Conservation (phyloP, 2,329 filamentous ascomycete species). For the Cercospora sp. region DNA sequence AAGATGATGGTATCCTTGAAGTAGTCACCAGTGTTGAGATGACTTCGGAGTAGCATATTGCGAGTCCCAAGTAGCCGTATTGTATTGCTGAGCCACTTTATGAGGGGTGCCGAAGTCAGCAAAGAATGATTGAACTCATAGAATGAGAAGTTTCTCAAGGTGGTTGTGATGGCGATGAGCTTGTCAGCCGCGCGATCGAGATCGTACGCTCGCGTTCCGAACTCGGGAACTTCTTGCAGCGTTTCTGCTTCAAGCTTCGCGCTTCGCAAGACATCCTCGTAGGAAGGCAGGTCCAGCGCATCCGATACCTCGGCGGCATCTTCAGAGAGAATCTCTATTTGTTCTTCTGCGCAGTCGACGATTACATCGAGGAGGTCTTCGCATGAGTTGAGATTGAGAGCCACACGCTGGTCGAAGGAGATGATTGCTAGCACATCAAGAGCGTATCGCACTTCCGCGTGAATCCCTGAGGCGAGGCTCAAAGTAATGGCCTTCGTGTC, state of each 20-base stretch:
- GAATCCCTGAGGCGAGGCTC: conserved; percentile 85
- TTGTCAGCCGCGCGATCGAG: conserved; percentile 84
- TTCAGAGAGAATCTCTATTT: conserved; percentile 80
- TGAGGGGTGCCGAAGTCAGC: conserved; percentile 72
- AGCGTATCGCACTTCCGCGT: conserved; percentile 84
- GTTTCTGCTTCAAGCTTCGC: conserved; percentile 71
- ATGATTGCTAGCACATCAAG: conserved; percentile 78
- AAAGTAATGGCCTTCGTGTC: conserved; percentile 88
- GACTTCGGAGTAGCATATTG: conserved; percentile 77
- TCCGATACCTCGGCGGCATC: conserved; percentile 84
- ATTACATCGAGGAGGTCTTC: conserved; percentile 87
- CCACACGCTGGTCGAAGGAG: conserved; percentile 63
- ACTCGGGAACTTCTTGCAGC: conserved; percentile 69
- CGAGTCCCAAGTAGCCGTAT: conserved; percentile 87
- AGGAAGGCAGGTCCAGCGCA: conserved; percentile 76
- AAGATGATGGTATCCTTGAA: conserved; percentile 94
- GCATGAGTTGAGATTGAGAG: conserved; percentile 70
- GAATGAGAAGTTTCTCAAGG: conserved; percentile 90
- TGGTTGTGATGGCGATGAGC: conserved; percentile 86
- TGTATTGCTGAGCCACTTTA: conserved; percentile 79
- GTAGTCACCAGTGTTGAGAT: conserved; percentile 86
- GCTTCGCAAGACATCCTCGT: conserved; percentile 83
- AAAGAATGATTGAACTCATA: conserved; percentile 71
- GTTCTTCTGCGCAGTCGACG: conserved; percentile 86
- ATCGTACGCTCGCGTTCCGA: conserved; percentile 76